Conservation (phyloP, 495 filamentous ascomycete species). For the Aspergillus incahuasiensis region DNA sequence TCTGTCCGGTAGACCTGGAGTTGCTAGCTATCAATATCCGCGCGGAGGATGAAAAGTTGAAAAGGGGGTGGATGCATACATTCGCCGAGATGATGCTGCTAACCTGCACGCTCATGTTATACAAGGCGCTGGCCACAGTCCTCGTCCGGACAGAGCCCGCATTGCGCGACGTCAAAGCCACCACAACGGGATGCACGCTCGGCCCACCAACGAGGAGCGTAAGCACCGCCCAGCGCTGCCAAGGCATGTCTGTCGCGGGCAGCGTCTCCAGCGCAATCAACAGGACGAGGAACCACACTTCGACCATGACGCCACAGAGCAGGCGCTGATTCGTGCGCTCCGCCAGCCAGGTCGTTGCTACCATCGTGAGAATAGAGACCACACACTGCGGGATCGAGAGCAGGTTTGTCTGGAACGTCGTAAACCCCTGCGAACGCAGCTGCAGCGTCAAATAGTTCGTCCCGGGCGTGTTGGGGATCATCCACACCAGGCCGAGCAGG, state of each 20-base stretch:
- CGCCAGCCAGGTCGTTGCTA: conserved; percentile 49
- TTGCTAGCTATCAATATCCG: too few relatives aligned
- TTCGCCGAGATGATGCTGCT: conserved; percentile 62
- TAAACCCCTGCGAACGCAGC: conserved; percentile 56
- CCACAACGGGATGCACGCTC: conserved; percentile 62
- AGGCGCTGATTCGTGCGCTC: conserved; percentile 50
- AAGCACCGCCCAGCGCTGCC: conserved; percentile 50
- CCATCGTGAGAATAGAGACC: conserved; percentile 42
- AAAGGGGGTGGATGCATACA: too few relatives aligned
- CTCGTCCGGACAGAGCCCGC: conserved; percentile 62
- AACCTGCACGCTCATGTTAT: conserved; percentile 73
- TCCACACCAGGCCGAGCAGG: conserved; percentile 53
- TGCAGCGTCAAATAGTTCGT: conserved; percentile 59
- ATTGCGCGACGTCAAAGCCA: conserved; percentile 62
- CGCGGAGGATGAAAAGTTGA: too few relatives aligned
- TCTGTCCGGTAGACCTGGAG: conserved; percentile 63
- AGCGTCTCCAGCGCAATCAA: conserved; percentile 47
- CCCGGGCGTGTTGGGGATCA: conserved; percentile 50
- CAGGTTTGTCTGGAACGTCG: conserved; percentile 64
- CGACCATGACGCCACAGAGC: conserved; percentile 44
- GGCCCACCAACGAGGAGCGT: conserved; percentile 53
- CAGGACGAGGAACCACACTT: conserved; percentile 54
- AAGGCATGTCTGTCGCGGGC: conserved; percentile 34
- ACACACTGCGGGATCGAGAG: conserved; percentile 60
- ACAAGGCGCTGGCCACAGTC: conserved; percentile 59